Evolutionary conservation across 2,329 filamentous ascomycete genomes (phyloP), one percentile per base, ranked within the genome.

Genomic region (Juglanconis sp.): DNA sequence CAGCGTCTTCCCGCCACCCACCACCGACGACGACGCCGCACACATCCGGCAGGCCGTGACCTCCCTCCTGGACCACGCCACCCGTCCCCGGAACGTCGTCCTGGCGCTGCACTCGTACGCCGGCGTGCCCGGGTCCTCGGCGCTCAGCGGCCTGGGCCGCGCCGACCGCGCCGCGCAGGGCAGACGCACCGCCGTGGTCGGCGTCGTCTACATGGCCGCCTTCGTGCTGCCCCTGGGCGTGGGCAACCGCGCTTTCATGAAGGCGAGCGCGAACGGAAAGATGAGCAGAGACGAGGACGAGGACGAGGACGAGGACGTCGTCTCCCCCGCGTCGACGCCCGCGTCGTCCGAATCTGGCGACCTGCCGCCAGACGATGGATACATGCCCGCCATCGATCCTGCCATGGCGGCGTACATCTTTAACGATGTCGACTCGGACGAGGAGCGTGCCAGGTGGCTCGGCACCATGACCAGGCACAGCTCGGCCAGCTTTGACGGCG

Each of bases 81-180:
- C 64, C 1, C 64, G 66, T 6, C 57, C 63, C 1, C 17, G 49
- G 3, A 62, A 71, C 13, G 62, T 74, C 15, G 56, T 73, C 10
- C 49, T 74, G 3, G 62, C 71, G 1, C 64, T 66, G 5, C 72
- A 74, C 62, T 74, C 73, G 4, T 75, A 75, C 58, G 70, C 71
- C 4, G 71, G 73, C 1, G 53, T 74, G 0, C 68, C 71, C 2
- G 67, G 65, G 24, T 70, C 68, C 17, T 61, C 66, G 13, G 71
- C 73, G 1, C 64, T 69, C 8, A 64, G 69, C 31, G 73, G 68
- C 1, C 63, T 73, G 13, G 62, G 56, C 38, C 68, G 65, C 32
- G 53, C 61, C 9, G 61, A 63, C 9, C 70, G 72, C 5, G 44
- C 65, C 15, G 57, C 63, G 2, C 54, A 60, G 31, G 70, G 70